Evolutionary conservation across 1,284 basidiomycete genomes (phyloP).

Genomic region (Cryptococcus wingfieldii): DNA sequence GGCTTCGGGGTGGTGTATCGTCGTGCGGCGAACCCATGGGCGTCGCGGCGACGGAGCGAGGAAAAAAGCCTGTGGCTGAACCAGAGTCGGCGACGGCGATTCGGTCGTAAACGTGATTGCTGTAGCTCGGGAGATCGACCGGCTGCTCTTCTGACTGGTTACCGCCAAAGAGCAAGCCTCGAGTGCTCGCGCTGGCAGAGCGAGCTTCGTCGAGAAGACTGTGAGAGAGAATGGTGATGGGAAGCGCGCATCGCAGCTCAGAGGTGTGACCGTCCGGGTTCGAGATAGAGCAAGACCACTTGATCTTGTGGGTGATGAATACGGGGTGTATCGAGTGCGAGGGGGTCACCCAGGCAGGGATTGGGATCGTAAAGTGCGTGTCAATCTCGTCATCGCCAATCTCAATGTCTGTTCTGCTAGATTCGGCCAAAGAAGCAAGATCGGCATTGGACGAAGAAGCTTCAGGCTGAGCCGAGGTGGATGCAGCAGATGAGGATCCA

Average conservation of each 20-base stretch:
- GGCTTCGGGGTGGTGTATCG: constrained; percentile 32
- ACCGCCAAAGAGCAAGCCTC: constrained; percentile 61
- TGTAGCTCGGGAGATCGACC: constrained; percentile 76
- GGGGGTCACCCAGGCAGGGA: constrained; percentile 54
- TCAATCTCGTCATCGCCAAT: constrained; percentile 50
- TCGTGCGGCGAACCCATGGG: constrained; percentile 24
- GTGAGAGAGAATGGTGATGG: constrained; percentile 72
- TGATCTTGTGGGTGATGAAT: constrained; percentile 61
- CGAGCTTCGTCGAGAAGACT: constrained; percentile 70
- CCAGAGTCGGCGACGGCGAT: constrained; percentile 70
- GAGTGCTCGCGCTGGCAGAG: constrained; percentile 63
- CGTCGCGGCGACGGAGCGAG: constrained; percentile 22
- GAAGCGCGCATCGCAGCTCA: constrained; percentile 84
- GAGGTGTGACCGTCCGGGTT: constrained; percentile 86
- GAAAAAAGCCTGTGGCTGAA: constrained; percentile 24
- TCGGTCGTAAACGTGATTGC: constrained; percentile 79
- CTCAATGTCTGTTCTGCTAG: constrained; percentile 18
- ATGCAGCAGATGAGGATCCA: background rate
- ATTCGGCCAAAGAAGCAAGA: constrained; percentile 4
- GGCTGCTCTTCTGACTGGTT: constrained; percentile 57
- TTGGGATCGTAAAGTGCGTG: constrained; percentile 49
- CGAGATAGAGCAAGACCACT: constrained; percentile 60
- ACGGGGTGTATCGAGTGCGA: constrained; percentile 64
- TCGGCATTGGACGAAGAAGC: constrained; percentile 12
- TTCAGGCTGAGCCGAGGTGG: constrained; percentile 5